A percentile compares a stretch with the other conserved stretches of the same genome.
Evolutionary conservation across 2,329 filamentous ascomycete species (phyloP).

Genomic region (Xylariaceae sp.): DNA sequence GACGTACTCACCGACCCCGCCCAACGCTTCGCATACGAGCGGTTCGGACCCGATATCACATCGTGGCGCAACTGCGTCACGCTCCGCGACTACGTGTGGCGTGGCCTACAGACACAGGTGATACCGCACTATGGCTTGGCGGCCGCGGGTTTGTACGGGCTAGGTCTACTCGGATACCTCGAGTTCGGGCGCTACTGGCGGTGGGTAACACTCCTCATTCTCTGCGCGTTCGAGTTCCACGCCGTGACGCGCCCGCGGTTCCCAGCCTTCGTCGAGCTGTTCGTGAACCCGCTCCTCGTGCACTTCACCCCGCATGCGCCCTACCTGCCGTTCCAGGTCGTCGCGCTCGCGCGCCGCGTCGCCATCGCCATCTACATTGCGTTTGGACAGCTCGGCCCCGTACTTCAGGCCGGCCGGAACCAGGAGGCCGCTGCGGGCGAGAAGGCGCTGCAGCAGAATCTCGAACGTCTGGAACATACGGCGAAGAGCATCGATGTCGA

Average conservation of each 20-base stretch:
- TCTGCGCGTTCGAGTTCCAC: slow-evolving; percentile 65
- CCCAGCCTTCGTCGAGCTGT: slow-evolving; percentile 51
- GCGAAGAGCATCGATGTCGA: slow-evolving; percentile 71
- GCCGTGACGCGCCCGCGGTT: slow-evolving; percentile 61
- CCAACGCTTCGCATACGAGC: slow-evolving; percentile 85
- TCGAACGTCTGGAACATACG: slow-evolving; percentile 71
- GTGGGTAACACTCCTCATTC: slow-evolving; percentile 62
- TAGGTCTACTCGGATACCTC: slow-evolving; percentile 71
- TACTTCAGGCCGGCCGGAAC: slow-evolving; percentile 55
- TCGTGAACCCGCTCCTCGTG: slow-evolving; percentile 54
- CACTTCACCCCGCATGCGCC: slow-evolving; percentile 57
- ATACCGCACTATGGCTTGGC: slow-evolving; percentile 67
- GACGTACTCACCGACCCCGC: slow-evolving; percentile 82
- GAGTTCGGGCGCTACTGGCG: slow-evolving; percentile 71
- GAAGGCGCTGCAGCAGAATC: slow-evolving; percentile 62
- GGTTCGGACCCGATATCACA: slow-evolving; percentile 78
- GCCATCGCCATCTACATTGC: slow-evolving; percentile 83
- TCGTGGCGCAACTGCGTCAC: slow-evolving; percentile 71
- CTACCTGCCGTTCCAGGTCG: slow-evolving; percentile 84
- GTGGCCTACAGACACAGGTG: slow-evolving; percentile 62
- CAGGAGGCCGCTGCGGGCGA: slow-evolving; percentile 48
- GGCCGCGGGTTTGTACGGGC: slow-evolving; percentile 63
- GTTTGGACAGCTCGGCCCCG: slow-evolving; percentile 78
- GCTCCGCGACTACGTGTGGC: slow-evolving; percentile 73
- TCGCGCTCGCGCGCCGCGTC: slow-evolving; percentile 76